Base-by-base conservation (phyloP, 1,139 yeast genomes). In the Pichia sp. region DNA sequence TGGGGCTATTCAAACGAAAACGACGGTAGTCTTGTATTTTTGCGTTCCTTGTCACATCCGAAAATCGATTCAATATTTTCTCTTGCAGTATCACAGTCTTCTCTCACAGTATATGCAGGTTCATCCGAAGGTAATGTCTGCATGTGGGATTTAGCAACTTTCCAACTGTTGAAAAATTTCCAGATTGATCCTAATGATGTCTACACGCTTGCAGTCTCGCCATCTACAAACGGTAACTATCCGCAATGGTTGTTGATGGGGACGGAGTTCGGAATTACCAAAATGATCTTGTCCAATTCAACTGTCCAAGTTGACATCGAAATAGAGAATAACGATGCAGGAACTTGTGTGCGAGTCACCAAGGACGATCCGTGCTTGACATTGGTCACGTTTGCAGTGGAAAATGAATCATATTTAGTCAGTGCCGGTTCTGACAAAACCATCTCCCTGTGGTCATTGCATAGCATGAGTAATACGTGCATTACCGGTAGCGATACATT, bases 61-160 rank as follows among this genome's bases (percentile, higher is more conserved):
- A 31, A 46, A 26, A 44, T 51, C 3, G 88, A 83, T 40, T 79
- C 88, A 4, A 82, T 89, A 7, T 70, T 88, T 39, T 84, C 95
- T 0, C 78, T 88, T 73, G 73, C 83, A 7, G 41, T 56, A 8
- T 45, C 57, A 40, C 71, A 80, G 16, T 49, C 48, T 13, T 49
- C 55, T 4, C 73, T 76, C 46, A 85, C 84, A 58, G 66, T 90
- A 7, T 90, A 88, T 64, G 87, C 89, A 59, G 97, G 97, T 0
- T 69, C 88, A 41, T 75, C 84, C 2, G 81, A 82, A 54, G 95
- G 96, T 12, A 72, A 74, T 30, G 77, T 90, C 16, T 85, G 83
- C 55, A 83, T 87, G 9, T 88, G 96, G 93, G 97, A 91, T 62
- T 71, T 90, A 50, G 80, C 83, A 50, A 89, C 96, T 0, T 76